phyloP scores from a whole-genome alignment of 345 rosid species.

The Syzygium aromaticum region DNA sequence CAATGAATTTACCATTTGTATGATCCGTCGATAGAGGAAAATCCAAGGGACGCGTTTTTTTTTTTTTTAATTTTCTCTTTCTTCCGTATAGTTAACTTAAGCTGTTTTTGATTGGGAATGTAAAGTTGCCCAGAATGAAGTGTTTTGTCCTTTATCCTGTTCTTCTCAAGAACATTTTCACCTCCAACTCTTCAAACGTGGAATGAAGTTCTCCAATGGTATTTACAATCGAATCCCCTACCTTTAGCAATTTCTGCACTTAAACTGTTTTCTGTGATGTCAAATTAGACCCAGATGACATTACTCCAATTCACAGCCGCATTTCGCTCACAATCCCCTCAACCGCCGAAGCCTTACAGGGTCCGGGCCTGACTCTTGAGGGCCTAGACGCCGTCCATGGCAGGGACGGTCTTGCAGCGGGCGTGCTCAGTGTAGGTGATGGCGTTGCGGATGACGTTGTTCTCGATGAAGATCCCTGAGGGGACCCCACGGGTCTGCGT shows the following conservation, averaged over 20 bases:
- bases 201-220: too few species aligned
- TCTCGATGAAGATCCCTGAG: slow-evolving; percentile 22
- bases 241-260: too few species aligned
- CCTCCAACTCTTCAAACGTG: too few species aligned
- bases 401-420: slow-evolving; percentile 23
- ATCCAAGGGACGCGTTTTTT: not conserved
- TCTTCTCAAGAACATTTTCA: not conserved
- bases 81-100: not conserved
- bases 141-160: not conserved
- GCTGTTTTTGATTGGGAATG: not conserved
- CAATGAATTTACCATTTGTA: not conserved
- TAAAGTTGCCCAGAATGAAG: not conserved
- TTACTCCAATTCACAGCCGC: not conserved
- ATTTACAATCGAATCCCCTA: too few species aligned
- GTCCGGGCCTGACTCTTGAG: slow-evolving; percentile 31
- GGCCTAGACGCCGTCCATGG: slow-evolving; percentile 28
- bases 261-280: too few species aligned
- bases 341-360: slow-evolving; percentile 27
- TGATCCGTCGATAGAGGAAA: not conserved
- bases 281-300: not conserved
- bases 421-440: slow-evolving; percentile 28
- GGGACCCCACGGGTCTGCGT: slow-evolving; percentile 29
- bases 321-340: not conserved
- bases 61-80: not conserved
- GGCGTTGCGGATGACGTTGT: slow-evolving; percentile 25